These are phyloP conservation scores for Verticillium alfalfae DNA, from an alignment of 2,329 filamentous ascomycete species.

Conservation along the genomic window DNA sequence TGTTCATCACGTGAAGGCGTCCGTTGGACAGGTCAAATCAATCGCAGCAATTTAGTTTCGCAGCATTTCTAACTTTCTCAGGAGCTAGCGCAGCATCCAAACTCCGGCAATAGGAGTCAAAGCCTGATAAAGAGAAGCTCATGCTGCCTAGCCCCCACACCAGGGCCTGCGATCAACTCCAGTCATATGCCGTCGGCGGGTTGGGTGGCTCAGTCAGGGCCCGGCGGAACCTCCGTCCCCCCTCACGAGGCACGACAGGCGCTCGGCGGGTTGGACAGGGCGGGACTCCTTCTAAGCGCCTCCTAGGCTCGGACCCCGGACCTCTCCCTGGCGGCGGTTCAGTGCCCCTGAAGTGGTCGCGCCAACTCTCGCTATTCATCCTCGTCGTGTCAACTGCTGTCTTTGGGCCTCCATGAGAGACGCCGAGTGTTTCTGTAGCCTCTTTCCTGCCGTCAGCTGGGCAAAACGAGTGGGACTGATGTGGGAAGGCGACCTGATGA, in stretches of 20 bases:
- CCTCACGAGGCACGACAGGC: not conserved
- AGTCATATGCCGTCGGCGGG: not conserved
- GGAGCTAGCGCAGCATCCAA: not conserved
- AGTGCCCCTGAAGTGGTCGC: not conserved
- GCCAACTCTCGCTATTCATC: not conserved
- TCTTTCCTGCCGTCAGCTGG: not conserved
- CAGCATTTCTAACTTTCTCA: not conserved
- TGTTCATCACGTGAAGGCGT: no score
- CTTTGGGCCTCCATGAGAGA: not conserved
- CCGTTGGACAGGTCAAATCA: not conserved
- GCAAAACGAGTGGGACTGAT: not conserved
- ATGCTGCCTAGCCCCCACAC: not conserved
- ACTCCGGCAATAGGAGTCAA: not conserved
- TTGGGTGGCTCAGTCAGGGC: not conserved
- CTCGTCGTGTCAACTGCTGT: not conserved
- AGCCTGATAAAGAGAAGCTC: not conserved
- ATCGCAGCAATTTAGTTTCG: not conserved
- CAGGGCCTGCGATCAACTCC: not conserved
- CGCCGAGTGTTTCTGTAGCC: not conserved
- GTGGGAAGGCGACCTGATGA: not conserved
- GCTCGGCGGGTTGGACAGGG: not conserved
- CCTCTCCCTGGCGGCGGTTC: not conserved
- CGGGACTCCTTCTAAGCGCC: not conserved
- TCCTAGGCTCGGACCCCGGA: not conserved
- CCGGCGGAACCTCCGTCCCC: not conserved